Evolutionary conservation across 116 monocot genomes (phyloP).

Genomic region (Dioscorea cayenensis): DNA sequence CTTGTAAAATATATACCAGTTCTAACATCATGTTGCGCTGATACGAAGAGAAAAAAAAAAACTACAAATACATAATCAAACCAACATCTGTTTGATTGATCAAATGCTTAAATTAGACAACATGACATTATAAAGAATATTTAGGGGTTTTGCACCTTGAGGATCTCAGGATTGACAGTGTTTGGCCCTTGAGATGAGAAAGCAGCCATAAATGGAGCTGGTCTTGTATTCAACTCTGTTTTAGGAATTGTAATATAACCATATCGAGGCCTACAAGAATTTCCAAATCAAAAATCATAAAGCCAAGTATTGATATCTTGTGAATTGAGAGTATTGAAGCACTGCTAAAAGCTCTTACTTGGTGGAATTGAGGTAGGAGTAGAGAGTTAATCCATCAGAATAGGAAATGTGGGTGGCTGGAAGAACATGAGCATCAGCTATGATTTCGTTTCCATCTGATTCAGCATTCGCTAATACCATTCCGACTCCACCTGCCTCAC

Average conservation of each 20-base stretch:
- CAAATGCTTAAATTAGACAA: too few species aligned
- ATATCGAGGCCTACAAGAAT: constrained; percentile 22
- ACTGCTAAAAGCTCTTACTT: constrained; percentile 5
- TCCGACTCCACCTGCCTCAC: constrained; percentile 31
- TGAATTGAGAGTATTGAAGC: too few species aligned
- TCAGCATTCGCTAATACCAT: constrained; percentile 50
- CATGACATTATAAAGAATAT: too few species aligned
- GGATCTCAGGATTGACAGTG: constrained; percentile 42
- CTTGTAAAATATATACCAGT: too few species aligned
- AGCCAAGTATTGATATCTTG: background rate
- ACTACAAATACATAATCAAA: too few species aligned
- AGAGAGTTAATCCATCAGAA: constrained; percentile 32
- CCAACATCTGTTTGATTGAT: too few species aligned
- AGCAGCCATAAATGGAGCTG: constrained; percentile 67
- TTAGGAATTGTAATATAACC: constrained; percentile 32
- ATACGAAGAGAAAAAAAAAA: too few species aligned
- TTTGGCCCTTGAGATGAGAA: constrained; percentile 88
- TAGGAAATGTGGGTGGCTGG: constrained; percentile 57
- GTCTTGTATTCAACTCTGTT: constrained; percentile 35
- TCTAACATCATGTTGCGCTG: too few species aligned
- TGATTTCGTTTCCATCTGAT: constrained; percentile 26
- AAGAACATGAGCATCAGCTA: constrained; percentile 54
- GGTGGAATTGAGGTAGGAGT: constrained; percentile 39
- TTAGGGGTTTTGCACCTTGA: constrained; percentile 40
- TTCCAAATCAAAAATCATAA: background rate